Evolutionary conservation across 306 rosid genomes (phyloP), one percentile per base, ranked within the genome.

Genomic region (Rubus idaeus): DNA sequence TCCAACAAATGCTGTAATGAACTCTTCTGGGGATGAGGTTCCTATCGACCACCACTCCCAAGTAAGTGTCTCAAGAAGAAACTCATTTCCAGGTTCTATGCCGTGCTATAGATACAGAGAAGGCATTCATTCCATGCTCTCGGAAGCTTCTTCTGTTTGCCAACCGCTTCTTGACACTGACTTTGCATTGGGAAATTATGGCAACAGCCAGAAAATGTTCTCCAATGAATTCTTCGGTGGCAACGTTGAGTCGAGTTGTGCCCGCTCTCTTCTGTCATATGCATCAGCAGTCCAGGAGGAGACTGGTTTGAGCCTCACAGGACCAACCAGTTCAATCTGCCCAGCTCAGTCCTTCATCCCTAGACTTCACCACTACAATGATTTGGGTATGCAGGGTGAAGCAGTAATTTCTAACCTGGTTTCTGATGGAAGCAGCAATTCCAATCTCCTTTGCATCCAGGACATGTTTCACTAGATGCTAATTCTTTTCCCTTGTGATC

Each of bases 191-290:
- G 69, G 39, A 78, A 75, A 72, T 51, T 65, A 20, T 20, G 76
- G 76, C 73, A 60, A 78, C 50, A 75, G 56, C 81, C 78, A 66
- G 62, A 83, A 79, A 74, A 41, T 78, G 65, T 70, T 73, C 75
- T 50, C 78, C 5, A 73, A 74, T 17, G 72, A 78, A 60, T 64
- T 82, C 18, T 58, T 65, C 62, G 61, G 39, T 21, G 39, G 75
- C 47, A 73, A 69, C 71, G 12, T 44, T 17, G 79, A 82, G 20
- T 80, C 91, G 11, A 56, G 78, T 50, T 69, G 87, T 86, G 90
- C 90, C 86, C 90, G 81, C 90, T 88, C 92, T 88, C 92, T 86
- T 88, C 92, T 88, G 90, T 88, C 92, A 88, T 61, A 73, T 60
- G 79, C 86, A 60, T 84, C 84, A 79, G 70, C 79, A 65, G 81